phyloP scores from a whole-genome alignment of 2,329 filamentous ascomycete species.

The Fusarium sp. region DNA sequence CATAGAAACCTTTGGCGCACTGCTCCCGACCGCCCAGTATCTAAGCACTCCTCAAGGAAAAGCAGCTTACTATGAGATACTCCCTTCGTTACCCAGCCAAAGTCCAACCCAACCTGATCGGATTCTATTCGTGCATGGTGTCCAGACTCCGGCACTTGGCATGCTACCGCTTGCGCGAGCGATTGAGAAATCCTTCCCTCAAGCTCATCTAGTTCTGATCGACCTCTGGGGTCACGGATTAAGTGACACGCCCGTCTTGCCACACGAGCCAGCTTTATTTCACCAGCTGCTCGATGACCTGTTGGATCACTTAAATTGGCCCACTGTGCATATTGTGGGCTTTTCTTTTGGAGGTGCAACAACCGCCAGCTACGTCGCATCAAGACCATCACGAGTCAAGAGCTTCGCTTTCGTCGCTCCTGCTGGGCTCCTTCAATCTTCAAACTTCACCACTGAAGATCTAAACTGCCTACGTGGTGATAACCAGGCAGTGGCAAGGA shows the following conservation, averaged over 20 bases:
- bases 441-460: conserved; percentile 48
- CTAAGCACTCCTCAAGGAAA: conserved; percentile 51
- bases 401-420: conserved; percentile 60
- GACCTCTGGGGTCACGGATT: conserved; percentile 69
- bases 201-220: conserved; percentile 57
- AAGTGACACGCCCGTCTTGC: conserved; percentile 59
- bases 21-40: conserved; percentile 56
- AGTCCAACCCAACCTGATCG: conserved; percentile 27
- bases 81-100: conserved; percentile 14
- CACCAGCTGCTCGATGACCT: conserved; percentile 57
- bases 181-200: conserved; percentile 54
- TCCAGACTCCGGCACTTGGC: conserved; percentile 64
- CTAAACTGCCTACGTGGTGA: conserved; percentile 40
- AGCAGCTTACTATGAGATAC: conserved; percentile 58
- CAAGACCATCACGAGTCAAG: conserved; percentile 49
- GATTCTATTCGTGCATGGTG: conserved; percentile 63
- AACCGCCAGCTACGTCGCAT: conserved; percentile 55
- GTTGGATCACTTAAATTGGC: conserved; percentile 58
- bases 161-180: conserved; percentile 57
- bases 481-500: conserved; percentile 51
- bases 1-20: conserved; percentile 53
- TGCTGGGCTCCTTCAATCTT: conserved; percentile 56
- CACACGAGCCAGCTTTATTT: conserved; percentile 60
- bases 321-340: conserved; percentile 59
- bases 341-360: conserved; percentile 64